Base-by-base conservation (phyloP, 352 stramenopile genomes). In the Phytophthora pseudosyringae region DNA sequence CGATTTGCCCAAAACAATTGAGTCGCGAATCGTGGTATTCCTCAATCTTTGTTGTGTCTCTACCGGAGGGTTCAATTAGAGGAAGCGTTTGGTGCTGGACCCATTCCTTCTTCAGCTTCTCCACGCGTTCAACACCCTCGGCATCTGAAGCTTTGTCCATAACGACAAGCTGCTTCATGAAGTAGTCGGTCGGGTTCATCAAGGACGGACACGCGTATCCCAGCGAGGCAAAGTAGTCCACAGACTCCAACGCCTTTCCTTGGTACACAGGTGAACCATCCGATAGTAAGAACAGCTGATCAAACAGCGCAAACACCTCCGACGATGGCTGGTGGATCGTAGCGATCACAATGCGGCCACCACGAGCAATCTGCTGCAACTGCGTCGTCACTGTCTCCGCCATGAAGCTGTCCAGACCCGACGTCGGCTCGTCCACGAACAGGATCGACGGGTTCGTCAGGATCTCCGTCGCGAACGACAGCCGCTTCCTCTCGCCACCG, bases 281-380 rank as follows among this genome's bases (percentile, higher is more conserved):
- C 11, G 62, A 70, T 1, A 89, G 56, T 38, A 89, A 43, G 26
- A 83, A 85, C 1, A 89, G 56, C 60, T 78, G 63, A 41, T 89
- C 80, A 39, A 86, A 85, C 0, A 89, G 32, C n/a, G 35, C 56
- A 43, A 78, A 87, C 5, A 79, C 25, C 35, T 83, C 71, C 1
- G 74, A 87, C 40, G 78, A 91, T 16, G 91, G 91, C 64, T 85
- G 80, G 41, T 97, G 92, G 72, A 98, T 96, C 1, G 93, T 93
- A 21, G 86, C 81, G 16, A 98, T 73, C 10, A 97, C 77, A 4
- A 88, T 97, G 25, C 89, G 88, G 2, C 89, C 88, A 36, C 2
- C 21, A 21, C 21, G 21, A 21, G 21, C 21, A 21, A 21, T 21
- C 21, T 21, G 21, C 21, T 21, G 21, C 21, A 21, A 21, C 21